Base-by-base conservation (phyloP, 495 filamentous ascomycete species). In the Chaetomium fimeti region DNA sequence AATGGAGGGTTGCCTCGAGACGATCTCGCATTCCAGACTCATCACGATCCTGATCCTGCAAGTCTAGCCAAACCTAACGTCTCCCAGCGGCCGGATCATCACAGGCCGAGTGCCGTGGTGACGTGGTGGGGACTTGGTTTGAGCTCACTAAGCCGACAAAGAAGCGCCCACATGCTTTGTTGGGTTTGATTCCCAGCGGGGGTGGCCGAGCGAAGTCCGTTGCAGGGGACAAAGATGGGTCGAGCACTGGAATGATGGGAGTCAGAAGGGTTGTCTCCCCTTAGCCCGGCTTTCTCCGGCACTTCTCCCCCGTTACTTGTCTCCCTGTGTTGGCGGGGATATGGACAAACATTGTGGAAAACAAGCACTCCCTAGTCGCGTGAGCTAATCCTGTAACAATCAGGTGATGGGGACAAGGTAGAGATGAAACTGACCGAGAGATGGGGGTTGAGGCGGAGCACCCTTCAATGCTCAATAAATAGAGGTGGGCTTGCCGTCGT, bases 21-120 rank as follows among this genome's bases (percentile, higher is more conserved):
- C 53, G 56, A 58, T 58, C 59, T 62, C 49, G 62, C 71, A 73
- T 73, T 71, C 71, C 71, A 67, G 40, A 45, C 61, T 28, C 40
- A 5, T 51, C 45, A 25, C 53, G 29, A 63, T 48, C 45, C 25
- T 43, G 42, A 38, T 47, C 48, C 29, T 25, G 24, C 24, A 13
- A 15, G 18, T 29, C 52, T 51, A 29, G 18, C 48, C 54, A 57
- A 48, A 55, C 49, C 55, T 11, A 59, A 15, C 55, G 32, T 24
- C 59, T 38, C 40, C 42, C 29, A 24, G 20, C 28, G 12, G 11
- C 51, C 61, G 43, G 25, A 60, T 42, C 59, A 45, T 48, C 9
- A 24, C 36, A 29, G 48, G 18, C 25, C 42, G 53, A 40, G 13
- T 40, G 24, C 54, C 54, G 42, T n/a, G 13, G 25, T 60, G 55